These are phyloP conservation scores for Myrmaecium sp. DNA, from an alignment of 2,329 filamentous ascomycete genomes.

Conservation along the genomic window DNA sequence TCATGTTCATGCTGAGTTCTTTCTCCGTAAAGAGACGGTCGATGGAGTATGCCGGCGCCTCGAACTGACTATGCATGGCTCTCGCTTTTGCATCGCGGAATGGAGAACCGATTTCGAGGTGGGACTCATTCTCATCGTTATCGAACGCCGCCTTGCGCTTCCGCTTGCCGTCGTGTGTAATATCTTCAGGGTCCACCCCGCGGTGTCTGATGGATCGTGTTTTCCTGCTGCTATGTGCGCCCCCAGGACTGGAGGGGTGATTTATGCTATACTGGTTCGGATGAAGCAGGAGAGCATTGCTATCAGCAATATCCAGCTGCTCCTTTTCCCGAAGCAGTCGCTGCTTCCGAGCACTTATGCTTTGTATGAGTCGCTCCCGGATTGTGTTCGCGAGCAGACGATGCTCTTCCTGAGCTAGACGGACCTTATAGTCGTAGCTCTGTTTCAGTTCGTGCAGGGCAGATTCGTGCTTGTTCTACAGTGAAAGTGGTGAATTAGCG, in stretches of 20 bases:
- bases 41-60: conserved; percentile 42
- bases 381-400: conserved; percentile 40
- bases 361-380: conserved; percentile 42
- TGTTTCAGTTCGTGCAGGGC: conserved; percentile 38
- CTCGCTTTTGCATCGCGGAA: conserved; percentile 37
- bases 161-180: conserved; percentile 32
- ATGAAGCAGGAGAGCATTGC: conserved; percentile 46
- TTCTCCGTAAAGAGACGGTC: conserved; percentile 51
- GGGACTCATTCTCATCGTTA: conserved; percentile 41
- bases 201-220: conserved; percentile 44
- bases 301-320: conserved; percentile 48
- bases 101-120: conserved; percentile 31
- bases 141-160: conserved; percentile 37
- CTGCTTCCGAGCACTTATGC: conserved; percentile 38
- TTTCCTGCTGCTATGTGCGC: conserved; percentile 42
- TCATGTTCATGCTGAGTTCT: conserved; percentile 44
- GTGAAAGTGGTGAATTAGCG: conserved; percentile 7
- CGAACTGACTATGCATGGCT: conserved; percentile 36
- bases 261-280: conserved; percentile 50
- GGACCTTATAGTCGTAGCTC: conserved; percentile 40
- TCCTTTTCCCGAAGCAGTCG: conserved; percentile 48
- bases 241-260: conserved; percentile 45
- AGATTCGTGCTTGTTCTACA: conserved; percentile 39
- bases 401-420: conserved; percentile 46
- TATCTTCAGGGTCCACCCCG: conserved; percentile 29